These are phyloP conservation scores for Eucalyptus polyanthemos DNA, from an alignment of 345 rosid genomes.

Conservation along the genomic window DNA sequence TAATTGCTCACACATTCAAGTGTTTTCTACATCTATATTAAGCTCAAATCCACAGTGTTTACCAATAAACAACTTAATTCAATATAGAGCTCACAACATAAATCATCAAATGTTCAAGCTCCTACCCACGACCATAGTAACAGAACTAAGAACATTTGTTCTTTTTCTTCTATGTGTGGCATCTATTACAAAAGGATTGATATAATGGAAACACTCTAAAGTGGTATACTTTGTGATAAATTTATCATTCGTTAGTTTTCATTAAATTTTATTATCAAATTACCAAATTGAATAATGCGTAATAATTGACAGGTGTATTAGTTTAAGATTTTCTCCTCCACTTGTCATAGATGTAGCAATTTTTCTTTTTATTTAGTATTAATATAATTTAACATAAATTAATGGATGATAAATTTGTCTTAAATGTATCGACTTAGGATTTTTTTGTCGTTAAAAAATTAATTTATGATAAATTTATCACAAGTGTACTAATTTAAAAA, in stretches of 20 bases:
- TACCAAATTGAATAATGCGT: accelerated
- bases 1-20: accelerated
- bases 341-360: too few relatives aligned
- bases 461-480: too few relatives aligned
- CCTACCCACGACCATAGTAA: background rate
- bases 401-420: accelerated
- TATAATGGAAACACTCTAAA: too few relatives aligned
- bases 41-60: background rate
- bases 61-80: background rate
- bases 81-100: background rate
- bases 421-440: accelerated
- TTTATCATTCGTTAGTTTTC: accelerated
- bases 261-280: too few relatives aligned
- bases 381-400: too few relatives aligned
- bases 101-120: background rate
- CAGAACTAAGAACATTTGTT: accelerated
- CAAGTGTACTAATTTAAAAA: accelerated
- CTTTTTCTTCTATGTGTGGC: background rate
- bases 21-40: too few relatives aligned
- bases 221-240: too few relatives aligned
- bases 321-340: too few relatives aligned
- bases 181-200: too few relatives aligned
- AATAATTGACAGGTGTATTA: accelerated
- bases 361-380: too few relatives aligned
- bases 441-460: too few relatives aligned